These are phyloP conservation scores for Boletus rufocinnamomeus DNA, from an alignment of 768 basidiomycete species.

Conservation along the genomic window DNA sequence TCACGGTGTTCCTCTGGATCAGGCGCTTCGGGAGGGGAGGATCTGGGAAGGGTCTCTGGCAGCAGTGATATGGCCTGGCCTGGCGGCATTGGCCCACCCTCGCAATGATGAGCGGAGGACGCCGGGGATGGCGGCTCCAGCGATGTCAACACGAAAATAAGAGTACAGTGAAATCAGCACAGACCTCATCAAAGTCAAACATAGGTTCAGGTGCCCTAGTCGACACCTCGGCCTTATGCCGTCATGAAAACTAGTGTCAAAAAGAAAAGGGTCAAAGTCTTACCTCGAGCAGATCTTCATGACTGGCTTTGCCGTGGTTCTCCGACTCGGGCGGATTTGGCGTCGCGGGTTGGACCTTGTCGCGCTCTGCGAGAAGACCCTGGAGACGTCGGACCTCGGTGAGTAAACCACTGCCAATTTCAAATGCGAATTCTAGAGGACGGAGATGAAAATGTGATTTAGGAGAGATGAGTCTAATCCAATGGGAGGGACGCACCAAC, in stretches of 20 bases:
- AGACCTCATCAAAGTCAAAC: neutral
- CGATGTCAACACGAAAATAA: neutral
- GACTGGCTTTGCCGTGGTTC: too few species aligned
- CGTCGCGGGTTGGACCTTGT: too few species aligned
- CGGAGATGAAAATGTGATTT: conserved; percentile 20
- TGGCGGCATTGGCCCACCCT: too few species aligned
- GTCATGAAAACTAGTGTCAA: neutral
- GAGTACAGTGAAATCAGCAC: neutral
- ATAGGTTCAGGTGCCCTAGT: neutral
- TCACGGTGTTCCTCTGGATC: too few species aligned
- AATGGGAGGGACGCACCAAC: conserved; percentile 59
- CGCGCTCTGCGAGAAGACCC: conserved; percentile 85
- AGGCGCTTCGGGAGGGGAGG: too few species aligned
- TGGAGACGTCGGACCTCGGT: conserved; percentile 92
- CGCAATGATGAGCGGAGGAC: neutral
- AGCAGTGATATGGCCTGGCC: too few species aligned
- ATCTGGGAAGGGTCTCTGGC: too few species aligned
- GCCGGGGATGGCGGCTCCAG: neutral
- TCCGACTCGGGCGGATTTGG: too few species aligned
- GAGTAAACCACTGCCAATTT: conserved; percentile 91
- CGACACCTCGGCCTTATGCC: neutral
- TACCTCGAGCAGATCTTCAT: neutral
- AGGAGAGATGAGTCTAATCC: conserved; percentile 8
- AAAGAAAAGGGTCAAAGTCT: neutral
- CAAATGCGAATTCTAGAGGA: conserved; percentile 89